A percentile compares a stretch with the other conserved stretches of the same genome.
Evolutionary conservation across 2,329 filamentous ascomycete genomes (phyloP).

Genomic region (Claviceps maximensis): DNA sequence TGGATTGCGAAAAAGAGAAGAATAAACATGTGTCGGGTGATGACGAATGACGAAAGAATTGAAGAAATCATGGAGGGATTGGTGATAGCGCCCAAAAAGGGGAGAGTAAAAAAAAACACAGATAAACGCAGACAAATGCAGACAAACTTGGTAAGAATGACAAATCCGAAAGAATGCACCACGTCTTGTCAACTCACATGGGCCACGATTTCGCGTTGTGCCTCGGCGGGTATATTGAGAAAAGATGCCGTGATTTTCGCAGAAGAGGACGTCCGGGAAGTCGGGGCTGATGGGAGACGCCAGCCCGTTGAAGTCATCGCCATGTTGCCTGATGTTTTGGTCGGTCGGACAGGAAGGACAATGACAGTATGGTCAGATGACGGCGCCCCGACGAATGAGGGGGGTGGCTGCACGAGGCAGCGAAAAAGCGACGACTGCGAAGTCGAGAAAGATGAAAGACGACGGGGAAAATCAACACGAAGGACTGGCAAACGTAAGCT

Average conservation of each 20-base stretch:
- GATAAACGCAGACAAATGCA: background rate
- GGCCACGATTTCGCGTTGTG: slow-evolving; percentile 33
- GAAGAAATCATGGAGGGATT: no score
- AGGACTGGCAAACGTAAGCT: background rate
- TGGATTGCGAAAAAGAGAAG: no score
- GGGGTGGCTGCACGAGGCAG: background rate
- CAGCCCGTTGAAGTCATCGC: background rate
- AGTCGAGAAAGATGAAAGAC: no score
- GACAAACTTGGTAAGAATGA: no score
- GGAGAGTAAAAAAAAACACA: no score
- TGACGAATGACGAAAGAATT: no score
- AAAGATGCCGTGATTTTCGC: slow-evolving; percentile 18
- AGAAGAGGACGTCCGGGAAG: no score
- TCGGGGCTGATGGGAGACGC: background rate
- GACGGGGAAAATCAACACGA: background rate
- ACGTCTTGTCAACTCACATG: slow-evolving; percentile 23
- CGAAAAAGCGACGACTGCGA: background rate
- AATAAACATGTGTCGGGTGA: no score
- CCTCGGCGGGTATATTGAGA: slow-evolving; percentile 32
- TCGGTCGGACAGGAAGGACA: background rate
- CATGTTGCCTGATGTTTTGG: background rate
- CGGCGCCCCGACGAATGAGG: background rate
- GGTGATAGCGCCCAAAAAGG: no score
- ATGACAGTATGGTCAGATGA: background rate
- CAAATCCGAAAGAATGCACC: no score